Percentiles rank a stretch among this genome's conserved stretches.
Evolutionary conservation across 306 rosid species (phyloP).

Genomic region (Mucuna pruriens): DNA sequence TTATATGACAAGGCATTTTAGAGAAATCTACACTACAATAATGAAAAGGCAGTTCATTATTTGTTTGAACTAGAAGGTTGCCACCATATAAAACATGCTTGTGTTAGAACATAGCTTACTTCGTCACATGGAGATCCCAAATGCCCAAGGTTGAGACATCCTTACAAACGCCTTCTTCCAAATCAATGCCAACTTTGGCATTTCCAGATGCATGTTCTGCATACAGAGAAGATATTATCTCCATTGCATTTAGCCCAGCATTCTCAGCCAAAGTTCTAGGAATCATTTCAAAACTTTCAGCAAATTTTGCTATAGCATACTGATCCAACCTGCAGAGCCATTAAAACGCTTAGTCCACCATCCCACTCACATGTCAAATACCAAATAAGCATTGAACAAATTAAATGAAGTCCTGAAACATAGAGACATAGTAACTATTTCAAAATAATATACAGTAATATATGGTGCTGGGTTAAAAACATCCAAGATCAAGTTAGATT

Average conservation of each 20-base stretch:
- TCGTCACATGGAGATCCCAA: constrained; percentile 92
- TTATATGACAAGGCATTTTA: background rate
- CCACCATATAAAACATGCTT: background rate
- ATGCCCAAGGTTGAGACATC: constrained; percentile 64
- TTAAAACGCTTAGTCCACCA: background rate
- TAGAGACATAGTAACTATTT: background rate
- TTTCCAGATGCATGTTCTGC: constrained; percentile 99
- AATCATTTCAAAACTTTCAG: constrained; percentile 93
- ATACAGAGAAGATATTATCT: constrained; percentile 90
- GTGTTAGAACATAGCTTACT: constrained; percentile 56
- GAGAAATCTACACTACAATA: background rate
- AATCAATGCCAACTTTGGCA: constrained; percentile 84
- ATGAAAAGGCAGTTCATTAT: background rate
- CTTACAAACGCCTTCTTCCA: constrained; percentile 82
- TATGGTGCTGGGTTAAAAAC: background rate
- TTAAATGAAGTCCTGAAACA: background rate
- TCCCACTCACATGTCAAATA: constrained; percentile 27
- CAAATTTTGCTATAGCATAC: constrained; percentile 96
- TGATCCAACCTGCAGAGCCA: constrained; percentile 90
- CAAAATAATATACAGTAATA: constrained; percentile 19
- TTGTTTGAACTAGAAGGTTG: background rate
- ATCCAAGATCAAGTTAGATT: background rate
- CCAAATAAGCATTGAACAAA: background rate
- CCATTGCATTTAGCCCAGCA: constrained; percentile 98
- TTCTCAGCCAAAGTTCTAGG: constrained; percentile 93